These are phyloP conservation scores for Leccinum colubrinum DNA, from an alignment of 1,284 basidiomycete species.

Conservation along the genomic window DNA sequence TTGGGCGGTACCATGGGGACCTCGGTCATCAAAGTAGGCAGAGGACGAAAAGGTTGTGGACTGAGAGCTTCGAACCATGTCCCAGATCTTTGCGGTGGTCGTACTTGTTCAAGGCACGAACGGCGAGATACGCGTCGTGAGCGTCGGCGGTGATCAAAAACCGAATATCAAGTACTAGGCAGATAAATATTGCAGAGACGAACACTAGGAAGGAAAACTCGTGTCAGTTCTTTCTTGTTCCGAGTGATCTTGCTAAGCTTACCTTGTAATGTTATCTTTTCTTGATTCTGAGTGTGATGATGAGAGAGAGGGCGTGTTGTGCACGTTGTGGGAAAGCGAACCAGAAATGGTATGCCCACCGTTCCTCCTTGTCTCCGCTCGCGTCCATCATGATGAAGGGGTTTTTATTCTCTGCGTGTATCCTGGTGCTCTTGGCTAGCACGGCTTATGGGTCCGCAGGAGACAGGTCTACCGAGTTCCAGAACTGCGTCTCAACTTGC, in stretches of 20 bases:
- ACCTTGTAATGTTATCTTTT: not conserved
- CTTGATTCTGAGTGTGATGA: not conserved
- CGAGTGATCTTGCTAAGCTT: not conserved
- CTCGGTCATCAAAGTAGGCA: constrained; percentile 73
- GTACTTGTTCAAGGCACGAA: not conserved
- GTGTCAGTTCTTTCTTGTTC: not conserved
- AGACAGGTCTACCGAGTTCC: constrained; percentile 55
- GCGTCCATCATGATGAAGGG: constrained; percentile 12
- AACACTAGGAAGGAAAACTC: not conserved
- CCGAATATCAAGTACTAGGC: not conserved
- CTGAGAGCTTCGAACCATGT: constrained; percentile 44
- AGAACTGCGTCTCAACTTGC: constrained; percentile 51
- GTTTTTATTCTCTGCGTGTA: constrained; percentile 8
- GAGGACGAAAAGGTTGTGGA: constrained; percentile 66
- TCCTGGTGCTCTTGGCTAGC: constrained; percentile 13
- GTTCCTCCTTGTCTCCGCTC: not conserved
- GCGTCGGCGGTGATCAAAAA: not conserved
- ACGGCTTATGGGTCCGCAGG: constrained; percentile 47
- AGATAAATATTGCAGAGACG: not conserved
- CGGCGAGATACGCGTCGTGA: not conserved
- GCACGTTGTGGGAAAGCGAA: not conserved
- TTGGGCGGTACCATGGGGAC: constrained; percentile 60
- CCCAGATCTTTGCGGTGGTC: not conserved
- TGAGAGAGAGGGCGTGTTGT: not conserved
- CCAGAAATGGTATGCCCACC: too few relatives aligned